Base-by-base conservation (phyloP, 2,329 filamentous ascomycete genomes). In the Microsporum audouinii region DNA sequence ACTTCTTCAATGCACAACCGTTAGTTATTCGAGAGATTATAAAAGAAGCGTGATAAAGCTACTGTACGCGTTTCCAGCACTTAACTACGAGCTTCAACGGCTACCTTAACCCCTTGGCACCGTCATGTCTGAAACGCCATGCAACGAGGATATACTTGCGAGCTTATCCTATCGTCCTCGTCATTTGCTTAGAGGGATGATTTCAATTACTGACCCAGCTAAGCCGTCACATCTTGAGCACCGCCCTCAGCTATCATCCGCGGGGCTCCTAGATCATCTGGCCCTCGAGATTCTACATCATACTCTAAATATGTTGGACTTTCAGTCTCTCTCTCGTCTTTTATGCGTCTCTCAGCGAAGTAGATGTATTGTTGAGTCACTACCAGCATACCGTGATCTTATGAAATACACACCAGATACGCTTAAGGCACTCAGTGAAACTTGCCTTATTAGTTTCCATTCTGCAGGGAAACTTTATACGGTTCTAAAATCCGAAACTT, bases 311-410 rank as follows among this genome's bases (percentile, higher is more conserved):
- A 61, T 66, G 7, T 60, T 68, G n/a, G 41, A 64, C 67, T 7
- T 64, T 68, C 47, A 65, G 66, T 38, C 60, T 68, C 41, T 71
- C 2, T 71, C 58, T 34, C 71, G 69, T 59, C 62, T 73, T 57
- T 69, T 70, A 12, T 64, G 62, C 43, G 63, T 64, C 17, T 70
- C 66, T 23, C 27, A 65, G 31, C 58, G 65, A 47, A 69, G 66
- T 6, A 71, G 69, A 34, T 61, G 61, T 27, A 55, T 70, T 0
- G 64, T 73, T 12, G 66, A 70, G 39, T 60, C 64, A 10, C 68
- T 74, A 5, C 68, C 72, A 1, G 66, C 75, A 17, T 71, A 74
- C 36, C 78, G 73, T 73, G 73, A 76, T 36, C 67, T 73, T 39
- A 74, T 76, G 39, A 76, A 78, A 65, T 80, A 72, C 58, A 71